Evolutionary conservation across 257 asterid species (phyloP), one percentile per base, ranked within the genome.

Genomic region (Rauvolfia tetraphylla): DNA sequence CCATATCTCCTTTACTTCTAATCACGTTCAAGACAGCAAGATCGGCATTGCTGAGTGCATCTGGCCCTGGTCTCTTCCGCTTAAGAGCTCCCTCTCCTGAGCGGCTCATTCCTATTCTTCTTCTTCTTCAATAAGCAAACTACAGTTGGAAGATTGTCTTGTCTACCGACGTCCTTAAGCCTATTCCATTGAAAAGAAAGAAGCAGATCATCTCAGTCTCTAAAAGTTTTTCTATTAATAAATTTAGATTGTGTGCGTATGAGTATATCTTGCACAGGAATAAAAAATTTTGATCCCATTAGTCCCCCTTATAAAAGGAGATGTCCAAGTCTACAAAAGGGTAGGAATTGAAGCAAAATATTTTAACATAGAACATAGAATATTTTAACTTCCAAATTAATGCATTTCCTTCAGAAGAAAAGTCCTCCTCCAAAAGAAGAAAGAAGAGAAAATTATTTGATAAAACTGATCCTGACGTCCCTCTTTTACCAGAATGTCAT

Each of bases 61-160:
- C 79, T 18, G 83, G 3, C 39, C 78, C 91, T 44, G 86, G 84
- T 76, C 91, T 86, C 84, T 79, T 85, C 79, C 91, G 82, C 87
- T 90, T 90, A 22, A 44, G 41, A 68, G 58, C n/a, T 29, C 54
- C 29, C 27, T 48, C 79, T 36, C 18, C 25, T 14, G 68, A 61
- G 7, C 75, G 85, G 33, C 77, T 81, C 85, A 81, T 81, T 75
- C 72, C 74, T 81, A 11, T 20, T 36, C 72, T 81, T 75, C 72
- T 73, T 78, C 5, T 20, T 36, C 72, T 38, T 66, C 5, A 36
- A 36, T 8, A 36, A 61, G 5, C 0, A 31, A 14, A 31, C 23
- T 3, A 61, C 29, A 61, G 23, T 31, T 61, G 68, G 31, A 29
- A 61, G 67, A 33, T 31, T 12, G 39, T 7, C 48, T 66, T 9